Conservation (phyloP, 345 rosid species). For the Moringa oleifera region DNA sequence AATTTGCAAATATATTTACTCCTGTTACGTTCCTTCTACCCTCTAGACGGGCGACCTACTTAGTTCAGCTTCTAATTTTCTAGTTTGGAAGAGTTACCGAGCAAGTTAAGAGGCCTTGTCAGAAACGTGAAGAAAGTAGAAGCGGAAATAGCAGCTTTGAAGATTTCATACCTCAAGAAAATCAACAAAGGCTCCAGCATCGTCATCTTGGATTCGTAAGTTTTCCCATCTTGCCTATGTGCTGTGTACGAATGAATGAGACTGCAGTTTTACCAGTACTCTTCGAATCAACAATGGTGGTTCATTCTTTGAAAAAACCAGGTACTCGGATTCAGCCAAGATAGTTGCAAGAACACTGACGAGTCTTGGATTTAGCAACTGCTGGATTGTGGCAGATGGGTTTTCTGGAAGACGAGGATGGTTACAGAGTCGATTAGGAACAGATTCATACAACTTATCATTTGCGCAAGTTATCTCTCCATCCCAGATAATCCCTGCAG, state of each 20-base stretch:
- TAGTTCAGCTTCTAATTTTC: constrained; percentile 3
- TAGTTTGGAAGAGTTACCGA: constrained; percentile 81
- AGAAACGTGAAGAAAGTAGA: constrained; percentile 69
- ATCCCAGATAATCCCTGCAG: constrained; percentile 54
- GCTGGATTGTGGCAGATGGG: constrained; percentile 72
- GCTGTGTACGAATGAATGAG: no score
- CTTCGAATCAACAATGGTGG: no score
- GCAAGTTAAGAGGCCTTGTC: constrained; percentile 70
- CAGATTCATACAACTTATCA: constrained; percentile 69
- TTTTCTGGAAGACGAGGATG: constrained; percentile 89
- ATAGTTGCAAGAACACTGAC: constrained; percentile 65
- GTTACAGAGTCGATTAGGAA: constrained; percentile 82
- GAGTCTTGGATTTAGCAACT: constrained; percentile 69
- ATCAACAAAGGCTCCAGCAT: constrained; percentile 80
- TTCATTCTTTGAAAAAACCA: constrained; percentile 15
- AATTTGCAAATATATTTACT: no score
- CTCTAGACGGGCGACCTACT: neutral
- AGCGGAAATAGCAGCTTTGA: constrained; percentile 85
- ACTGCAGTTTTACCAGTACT: no score
- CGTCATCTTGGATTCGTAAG: constrained; percentile 84
- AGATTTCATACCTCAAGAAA: constrained; percentile 84
- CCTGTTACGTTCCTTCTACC: no score
- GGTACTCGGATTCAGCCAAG: constrained; percentile 79
- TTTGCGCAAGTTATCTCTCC: constrained; percentile 68
- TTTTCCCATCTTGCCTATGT: constrained; percentile 12